phyloP scores from a whole-genome alignment of 2,329 filamentous ascomycete genomes.

The Aspergillus sp. region DNA sequence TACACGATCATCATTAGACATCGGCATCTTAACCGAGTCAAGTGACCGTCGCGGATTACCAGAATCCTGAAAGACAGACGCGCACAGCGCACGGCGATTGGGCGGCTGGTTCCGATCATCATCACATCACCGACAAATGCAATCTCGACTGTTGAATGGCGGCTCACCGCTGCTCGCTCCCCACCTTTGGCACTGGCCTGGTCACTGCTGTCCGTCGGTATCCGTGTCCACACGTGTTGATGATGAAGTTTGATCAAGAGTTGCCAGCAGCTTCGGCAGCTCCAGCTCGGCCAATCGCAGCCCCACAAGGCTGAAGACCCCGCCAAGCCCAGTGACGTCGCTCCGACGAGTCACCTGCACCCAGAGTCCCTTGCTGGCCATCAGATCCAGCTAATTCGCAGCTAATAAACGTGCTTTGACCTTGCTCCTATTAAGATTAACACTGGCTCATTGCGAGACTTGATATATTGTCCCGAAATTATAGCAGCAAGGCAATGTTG shows the following conservation, averaged over 20 bases:
- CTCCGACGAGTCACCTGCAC: not conserved
- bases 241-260: not conserved
- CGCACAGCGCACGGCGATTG: slow-evolving; percentile 3
- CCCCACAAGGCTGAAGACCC: slow-evolving; percentile 13
- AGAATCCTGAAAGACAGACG: not conserved
- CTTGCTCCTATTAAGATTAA: not conserved
- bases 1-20: not conserved
- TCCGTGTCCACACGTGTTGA: not conserved
- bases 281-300: not conserved
- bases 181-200: not conserved
- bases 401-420: not conserved
- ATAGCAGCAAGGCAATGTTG: not conserved
- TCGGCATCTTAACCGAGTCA: not conserved
- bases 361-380: not conserved
- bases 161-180: not conserved
- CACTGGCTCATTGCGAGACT: not conserved
- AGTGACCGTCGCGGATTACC: not conserved
- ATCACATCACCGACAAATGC: not conserved
- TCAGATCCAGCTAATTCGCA: not conserved
- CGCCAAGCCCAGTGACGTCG: not conserved
- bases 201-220: not conserved
- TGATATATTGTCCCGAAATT: not conserved
- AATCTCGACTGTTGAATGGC: not conserved
- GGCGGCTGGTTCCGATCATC: not conserved
- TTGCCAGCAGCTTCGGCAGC: not conserved